Base-by-base conservation (phyloP, 441 rosid genomes). In the Raphanus hybrid region DNA sequence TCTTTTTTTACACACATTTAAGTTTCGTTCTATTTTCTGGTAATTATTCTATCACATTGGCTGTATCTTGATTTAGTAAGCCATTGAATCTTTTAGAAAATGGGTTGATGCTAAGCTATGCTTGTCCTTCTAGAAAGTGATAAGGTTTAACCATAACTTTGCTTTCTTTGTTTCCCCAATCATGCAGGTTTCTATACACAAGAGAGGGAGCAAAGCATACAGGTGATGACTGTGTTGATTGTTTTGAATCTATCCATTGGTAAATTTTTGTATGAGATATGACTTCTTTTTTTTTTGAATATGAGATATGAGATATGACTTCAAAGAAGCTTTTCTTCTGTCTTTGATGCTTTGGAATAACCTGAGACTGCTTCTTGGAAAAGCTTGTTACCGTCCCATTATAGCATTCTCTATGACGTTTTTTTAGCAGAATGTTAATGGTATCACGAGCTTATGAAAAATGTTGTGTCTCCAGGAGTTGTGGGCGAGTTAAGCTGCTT, bases 201-300 rank as follows among this genome's bases (percentile, higher is more conserved):
- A 87, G 87, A 87, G 85, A 84, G 92, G 92, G 97, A 29, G 93
- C 93, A 11, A 91, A 88, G 70, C 93, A 93, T 6, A 62, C 81
- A 87, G 80, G 95, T 88, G 81, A 84, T 37, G 84, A 39, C 9
- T 39, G 3, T 39, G 2, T 66, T 55, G 66, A 55, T 14, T 23
- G 77, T 54, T 18, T 57, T 57, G 29, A 57, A 9, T 57, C 61
- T 58, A 10, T 23, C 14, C n/a, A 23, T 23, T 23, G 14, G 63
- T 58, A 10, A 23, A 9, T n/a, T 20, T 57, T 58, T 58, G 63
- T 15, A 23, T 58, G 37, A 5, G 11, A 12, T 57, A 11, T 34
- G 37, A 34, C 7, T 34, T 18, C 20, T 18, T 18, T 18, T 18
- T 18, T 18, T 1, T 18, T 18, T 18, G 20, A 18, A 18, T 18